Conservation (phyloP, 1,284 basidiomycete species). For the Tilletia indica region DNA sequence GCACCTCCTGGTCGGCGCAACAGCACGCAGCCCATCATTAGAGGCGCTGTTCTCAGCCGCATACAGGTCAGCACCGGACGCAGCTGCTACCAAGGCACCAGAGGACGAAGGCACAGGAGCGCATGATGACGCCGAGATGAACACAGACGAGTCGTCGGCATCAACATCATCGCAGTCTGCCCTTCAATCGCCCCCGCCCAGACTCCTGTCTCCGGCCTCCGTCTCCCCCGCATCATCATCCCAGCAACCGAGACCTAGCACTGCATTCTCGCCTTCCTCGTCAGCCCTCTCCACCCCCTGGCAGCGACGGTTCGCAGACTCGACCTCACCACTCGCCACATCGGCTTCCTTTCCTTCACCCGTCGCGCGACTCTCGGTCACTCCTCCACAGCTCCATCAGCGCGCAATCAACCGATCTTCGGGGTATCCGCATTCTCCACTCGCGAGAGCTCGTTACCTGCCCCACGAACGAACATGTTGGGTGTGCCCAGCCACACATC, state of each 20-base stretch:
- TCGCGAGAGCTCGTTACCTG: neutral
- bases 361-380: slow-evolving; percentile 14
- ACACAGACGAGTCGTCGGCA: neutral
- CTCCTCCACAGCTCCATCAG: neutral
- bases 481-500: neutral
- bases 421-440: slow-evolving; percentile 8
- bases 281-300: slow-evolving; percentile 10
- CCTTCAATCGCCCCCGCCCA: neutral
- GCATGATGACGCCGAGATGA: neutral
- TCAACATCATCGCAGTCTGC: neutral
- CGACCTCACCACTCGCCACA: neutral
- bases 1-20: no score
- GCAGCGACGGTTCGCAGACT: slow-evolving; percentile 14
- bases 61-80: no score
- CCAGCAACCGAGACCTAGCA: neutral
- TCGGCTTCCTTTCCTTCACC: neutral
- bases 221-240: neutral
- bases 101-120: no score
- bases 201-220: neutral
- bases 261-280: neutral
- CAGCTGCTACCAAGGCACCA: no score
- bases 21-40: no score
- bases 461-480: neutral
- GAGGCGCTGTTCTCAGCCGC: no score
- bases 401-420: neutral